phyloP scores from a whole-genome alignment of 345 rosid species.

The Camelina hispida region DNA sequence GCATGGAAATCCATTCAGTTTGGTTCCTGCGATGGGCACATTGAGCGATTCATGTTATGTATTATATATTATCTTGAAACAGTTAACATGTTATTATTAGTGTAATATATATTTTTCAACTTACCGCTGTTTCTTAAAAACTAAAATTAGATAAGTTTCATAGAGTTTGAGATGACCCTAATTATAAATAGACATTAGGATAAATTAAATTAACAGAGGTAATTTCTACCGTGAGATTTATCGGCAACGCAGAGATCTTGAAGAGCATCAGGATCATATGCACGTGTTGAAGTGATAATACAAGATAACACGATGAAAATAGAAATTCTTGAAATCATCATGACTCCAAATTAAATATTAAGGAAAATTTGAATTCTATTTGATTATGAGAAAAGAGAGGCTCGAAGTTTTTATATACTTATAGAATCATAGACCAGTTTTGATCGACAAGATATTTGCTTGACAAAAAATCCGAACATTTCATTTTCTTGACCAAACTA shows the following conservation, averaged over 20 bases:
- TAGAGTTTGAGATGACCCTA: background rate
- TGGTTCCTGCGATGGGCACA: slow-evolving; percentile 45
- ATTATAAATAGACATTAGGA: background rate
- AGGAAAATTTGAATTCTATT: background rate
- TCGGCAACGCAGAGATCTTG: slow-evolving; percentile 76
- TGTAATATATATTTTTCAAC: background rate
- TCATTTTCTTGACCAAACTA: slow-evolving; percentile 39
- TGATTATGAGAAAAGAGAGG: background rate
- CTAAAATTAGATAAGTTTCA: background rate
- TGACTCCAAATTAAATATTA: slow-evolving; percentile 12
- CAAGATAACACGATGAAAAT: slow-evolving; percentile 25
- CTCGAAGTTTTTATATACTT: slow-evolving; percentile 18
- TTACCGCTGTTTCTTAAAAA: no score
- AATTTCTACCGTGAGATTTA: slow-evolving; percentile 34
- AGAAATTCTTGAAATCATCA: slow-evolving; percentile 25
- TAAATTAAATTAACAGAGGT: no score
- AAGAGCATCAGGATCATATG: slow-evolving; percentile 66
- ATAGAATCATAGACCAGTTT: slow-evolving; percentile 9
- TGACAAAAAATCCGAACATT: background rate
- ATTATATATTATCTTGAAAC: background rate
- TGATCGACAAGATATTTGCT: slow-evolving; percentile 27
- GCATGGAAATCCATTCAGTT: slow-evolving; percentile 67
- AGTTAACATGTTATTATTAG: background rate
- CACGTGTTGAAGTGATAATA: slow-evolving; percentile 41
- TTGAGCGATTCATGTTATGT: slow-evolving; percentile 16